Base-by-base conservation (phyloP, 169 alveolate species). In the Cryptosporidium canis region DNA sequence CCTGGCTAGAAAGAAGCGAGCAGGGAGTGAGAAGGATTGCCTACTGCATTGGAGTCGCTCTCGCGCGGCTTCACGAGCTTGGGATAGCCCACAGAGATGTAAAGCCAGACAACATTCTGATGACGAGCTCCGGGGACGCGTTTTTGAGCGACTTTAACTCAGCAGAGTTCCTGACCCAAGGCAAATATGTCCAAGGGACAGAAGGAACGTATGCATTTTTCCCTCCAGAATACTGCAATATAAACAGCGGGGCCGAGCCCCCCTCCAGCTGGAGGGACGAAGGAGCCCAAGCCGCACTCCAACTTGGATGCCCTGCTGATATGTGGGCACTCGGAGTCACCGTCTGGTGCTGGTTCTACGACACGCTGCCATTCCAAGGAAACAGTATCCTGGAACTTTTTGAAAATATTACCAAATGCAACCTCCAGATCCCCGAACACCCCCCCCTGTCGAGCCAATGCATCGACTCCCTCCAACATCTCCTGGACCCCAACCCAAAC, bases 301-400 rank as follows among this genome's bases (percentile, higher is more conserved):
- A 83, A 63, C 64, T 71, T 43, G 96, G 96, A 27, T 85, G 93
- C 37, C 95, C 96, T 18, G 91, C 95, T 37, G 96, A 94, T 70
- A 92, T 91, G 83, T 94, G 96, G 96, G 95, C 94, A 5, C 82
- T 92, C 27, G 96, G 96, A 12, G 91, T 94, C 24, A 90, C 95
- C 8, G 66, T 92, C 7, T 94, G 92, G 93, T 87, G 91, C 16
- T 83, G 92, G 92, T 51, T 93, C 18, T 93, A 90, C 66, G 93
- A 92, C 29, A 66, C 61, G 16, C 71, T 91, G 43, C 96, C 96
- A 3, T 91, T 93, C 82, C 90, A 83, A 67, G 92, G 85, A 21
- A 53, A 47, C 41, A 77, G 85, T 41, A 72, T 91, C n/a, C 65
- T 85, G 43, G 85, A 83, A 14, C 82, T 91, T n/a, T 91, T 91